Evolutionary conservation across 805 yeast genomes (phyloP).

Genomic region (Yamadazyma scolyti): DNA sequence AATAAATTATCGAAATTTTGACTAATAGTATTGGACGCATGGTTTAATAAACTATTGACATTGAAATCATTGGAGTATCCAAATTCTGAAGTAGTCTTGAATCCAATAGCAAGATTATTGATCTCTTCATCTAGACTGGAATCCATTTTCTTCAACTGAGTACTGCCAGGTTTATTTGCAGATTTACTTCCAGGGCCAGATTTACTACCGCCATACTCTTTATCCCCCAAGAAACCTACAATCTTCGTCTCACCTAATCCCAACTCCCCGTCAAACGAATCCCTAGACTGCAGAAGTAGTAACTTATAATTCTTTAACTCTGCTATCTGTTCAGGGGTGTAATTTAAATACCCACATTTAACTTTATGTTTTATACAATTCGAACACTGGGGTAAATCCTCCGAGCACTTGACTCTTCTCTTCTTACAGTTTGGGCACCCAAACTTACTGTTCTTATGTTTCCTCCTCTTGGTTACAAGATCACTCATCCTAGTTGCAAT

Average conservation of each 20-base stretch:
- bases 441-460: constrained; percentile 32
- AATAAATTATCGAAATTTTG: constrained; percentile 34
- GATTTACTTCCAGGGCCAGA: no score
- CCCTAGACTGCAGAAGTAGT: no score
- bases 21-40: constrained; percentile 12
- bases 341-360: constrained; percentile 37
- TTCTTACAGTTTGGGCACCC: constrained; percentile 51
- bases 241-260: no score
- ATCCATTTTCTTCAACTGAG: not conserved
- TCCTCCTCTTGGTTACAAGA: constrained; percentile 16
- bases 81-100: constrained; percentile 3
- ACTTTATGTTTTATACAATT: constrained; percentile 40
- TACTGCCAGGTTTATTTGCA: no score
- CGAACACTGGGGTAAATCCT: constrained; percentile 35
- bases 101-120: constrained; percentile 13
- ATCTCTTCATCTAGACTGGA: constrained; percentile 10
- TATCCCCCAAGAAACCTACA: no score
- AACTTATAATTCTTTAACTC: constrained; percentile 19
- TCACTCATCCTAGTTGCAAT: not conserved
- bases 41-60: constrained; percentile 11
- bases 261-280: no score
- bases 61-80: constrained; percentile 4
- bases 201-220: no score
- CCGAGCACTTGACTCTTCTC: constrained; percentile 48
- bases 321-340: constrained; percentile 26